Evolutionary conservation across 306 rosid species (phyloP), one percentile per base, ranked within the genome.

Genomic region (Vicia faba): DNA sequence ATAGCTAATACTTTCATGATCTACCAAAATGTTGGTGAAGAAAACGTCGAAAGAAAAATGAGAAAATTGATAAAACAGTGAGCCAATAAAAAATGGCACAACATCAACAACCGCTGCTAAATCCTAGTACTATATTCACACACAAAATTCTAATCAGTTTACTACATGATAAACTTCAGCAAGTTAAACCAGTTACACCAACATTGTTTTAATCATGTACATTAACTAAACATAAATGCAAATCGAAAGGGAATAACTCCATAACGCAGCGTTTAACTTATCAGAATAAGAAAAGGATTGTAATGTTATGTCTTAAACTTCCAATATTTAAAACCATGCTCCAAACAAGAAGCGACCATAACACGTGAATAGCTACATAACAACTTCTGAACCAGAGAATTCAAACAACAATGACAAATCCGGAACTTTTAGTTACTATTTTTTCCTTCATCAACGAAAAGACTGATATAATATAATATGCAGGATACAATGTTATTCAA

Each of bases 101-200:
- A 70, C 64, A 84, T 62, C 88, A 89, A 80, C 93, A 85, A 80
- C 91, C 80, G 82, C 81, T 70, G 73, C 86, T 78, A 83, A 73
- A 82, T 76, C 92, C 93, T 84, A 86, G 59, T 86, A 88, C 93
- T 86, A 78, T 80, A 81, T 75, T 81, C 86, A 84, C 75, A 84
- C 77, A 64, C 78, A 36, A 80, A 70, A 68, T 78, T 69, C 82
- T 66, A 80, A 74, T 77, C 11, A 80, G 77, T 84, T 83, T 78
- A 74, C 79, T 74, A 81, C 77, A 91, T 77, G 78, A 38, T 74
- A 76, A 78, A 83, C 89, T 78, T 72, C 79, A 80, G 80, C 72
- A 85, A 82, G 84, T 84, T 84, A 83, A 80, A 78, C 87, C 79
- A 83, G 84, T 72, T 81, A 91, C 89, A 91, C 74, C 81, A 86